Percentiles rank a stretch among this genome's conserved stretches.
Evolutionary conservation across 495 filamentous ascomycete genomes (phyloP).

Genomic region (Pseudotulostoma volvatum): DNA sequence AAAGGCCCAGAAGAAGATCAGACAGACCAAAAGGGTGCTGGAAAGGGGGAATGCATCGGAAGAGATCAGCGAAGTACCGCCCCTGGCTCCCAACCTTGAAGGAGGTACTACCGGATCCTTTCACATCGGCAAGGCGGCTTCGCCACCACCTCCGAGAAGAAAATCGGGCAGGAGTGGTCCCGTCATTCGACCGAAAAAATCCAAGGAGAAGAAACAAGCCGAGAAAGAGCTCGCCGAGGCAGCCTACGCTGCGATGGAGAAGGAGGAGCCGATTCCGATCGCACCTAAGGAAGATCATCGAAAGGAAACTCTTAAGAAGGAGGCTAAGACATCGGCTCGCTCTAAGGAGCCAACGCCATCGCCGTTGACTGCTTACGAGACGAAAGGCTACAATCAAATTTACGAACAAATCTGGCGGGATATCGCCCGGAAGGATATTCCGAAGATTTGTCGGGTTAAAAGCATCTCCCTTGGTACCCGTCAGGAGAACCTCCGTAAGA

Average conservation of each 20-base stretch:
- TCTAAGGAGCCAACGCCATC: constrained; percentile 47
- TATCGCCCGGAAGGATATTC: constrained; percentile 81
- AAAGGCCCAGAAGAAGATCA: constrained; percentile 73
- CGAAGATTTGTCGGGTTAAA: constrained; percentile 77
- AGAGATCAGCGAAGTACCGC: constrained; percentile 57
- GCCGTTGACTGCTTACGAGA: constrained; percentile 45
- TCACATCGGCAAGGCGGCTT: constrained; percentile 45
- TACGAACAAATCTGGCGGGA: constrained; percentile 98
- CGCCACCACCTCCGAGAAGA: constrained; percentile 44
- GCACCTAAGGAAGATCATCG: constrained; percentile 50
- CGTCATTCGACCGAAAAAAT: constrained; percentile 57
- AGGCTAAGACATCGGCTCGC: constrained; percentile 38
- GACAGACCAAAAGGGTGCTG: constrained; percentile 63
- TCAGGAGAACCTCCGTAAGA: constrained; percentile 88
- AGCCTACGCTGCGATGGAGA: constrained; percentile 71
- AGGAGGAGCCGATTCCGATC: constrained; percentile 52
- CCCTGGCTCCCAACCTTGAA: constrained; percentile 66
- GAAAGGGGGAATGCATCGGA: constrained; percentile 71
- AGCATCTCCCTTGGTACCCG: constrained; percentile 66
- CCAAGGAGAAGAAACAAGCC: constrained; percentile 90
- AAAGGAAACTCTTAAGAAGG: constrained; percentile 32
- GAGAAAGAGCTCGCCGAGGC: constrained; percentile 87
- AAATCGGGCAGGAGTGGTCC: constrained; percentile 48
- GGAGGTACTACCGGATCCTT: constrained; percentile 82
- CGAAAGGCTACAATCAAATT: constrained; percentile 89